Base-by-base conservation (phyloP, 2,329 filamentous ascomycete genomes). In the Elsinoe batatas region DNA sequence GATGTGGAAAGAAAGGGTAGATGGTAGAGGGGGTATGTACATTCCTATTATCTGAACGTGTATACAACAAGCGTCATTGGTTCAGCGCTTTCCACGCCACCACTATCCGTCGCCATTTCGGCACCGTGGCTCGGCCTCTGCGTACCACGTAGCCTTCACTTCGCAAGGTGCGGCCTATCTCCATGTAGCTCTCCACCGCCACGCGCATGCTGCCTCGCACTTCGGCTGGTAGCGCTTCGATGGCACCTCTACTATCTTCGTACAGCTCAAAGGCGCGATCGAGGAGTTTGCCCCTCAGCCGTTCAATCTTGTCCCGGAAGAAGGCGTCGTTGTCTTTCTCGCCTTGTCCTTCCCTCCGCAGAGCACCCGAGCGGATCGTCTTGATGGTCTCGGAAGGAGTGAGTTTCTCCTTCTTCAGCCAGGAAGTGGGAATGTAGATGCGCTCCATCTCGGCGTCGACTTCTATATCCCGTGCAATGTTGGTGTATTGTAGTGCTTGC, bases 181-280 rank as follows among this genome's bases (percentile, higher is more conserved):
- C 83, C 79, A 88, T 85, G 64, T 88, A 88, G 60, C 83, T 87
- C 67, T 88, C 84, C 0, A 88, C 82, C 0, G 83, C 84, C 4
- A 87, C 83, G 11, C 82, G 74, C 65, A 88, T 80, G 0, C 83
- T 81, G 0, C 79, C 82, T 60, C 80, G 74, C 0, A 79, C 81
- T 62, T 83, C 77, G 0, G 58, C 47, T 0, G 85, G 85, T 0
- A 90, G 70, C 59, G 76, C 69, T 49, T 83, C 76, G 61, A 90
- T 86, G 0, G 79, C 76, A 1, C 64, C 67, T 53, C 76, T 72
- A 2, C 81, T 79, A 8, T 73, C 69, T 4, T 71, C 64, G 64
- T 88, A 87, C 26, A 83, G 73, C 15, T 64, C 66, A 60, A 87
- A 85, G 0, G 84, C 84, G 30, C 77, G 74, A 20, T 79, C 73